Base-by-base conservation (phyloP, 345 rosid species). In the Populus tremula region DNA sequence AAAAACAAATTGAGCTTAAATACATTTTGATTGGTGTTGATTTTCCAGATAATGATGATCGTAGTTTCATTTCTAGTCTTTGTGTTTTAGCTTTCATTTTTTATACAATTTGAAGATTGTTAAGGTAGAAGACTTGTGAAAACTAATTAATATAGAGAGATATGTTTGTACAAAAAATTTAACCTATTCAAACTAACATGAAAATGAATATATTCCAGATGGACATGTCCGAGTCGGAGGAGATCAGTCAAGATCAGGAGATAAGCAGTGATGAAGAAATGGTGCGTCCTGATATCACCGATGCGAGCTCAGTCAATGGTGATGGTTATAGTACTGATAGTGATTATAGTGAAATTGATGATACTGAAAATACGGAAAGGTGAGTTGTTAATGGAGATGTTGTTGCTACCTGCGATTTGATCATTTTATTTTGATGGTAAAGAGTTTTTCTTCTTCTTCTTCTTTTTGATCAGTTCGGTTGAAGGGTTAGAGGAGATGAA, bases 401-500 rank as follows among this genome's bases (percentile, higher is more conserved):
- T 25, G 25, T 25, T 45, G 50, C 18, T 45, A 12, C 41, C 50
- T 45, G 50, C 50, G 3, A 45, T 45, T 14, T 45, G 50, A 45
- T 45, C 16, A 14, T 45, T 45, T 45, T 13, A 45, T 45, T 45
- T 13, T 45, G 50, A 45, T 45, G 50, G 17, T 45, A 4, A 45
- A 45, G 14, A 12, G 17, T 2, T 45, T 45, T 45, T 45, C 27
- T 45, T 45, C 5, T 45, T 45, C 50, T 13, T n/a, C 61, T 54
- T 59, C 64, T 59, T 25, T 41, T n/a, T 21, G 63, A 71, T 80
- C 68, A 78, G 78, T 72, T 43, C 2, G 41, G 43, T 41, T 21
- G 71, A 65, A 77, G 78, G 65, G 14, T 9, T 31, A 27, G 80
- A 67, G 41, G 73, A 72, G 14, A 69, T 59, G 78, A 35, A 70